Conservation (phyloP, 2,329 filamentous ascomycete genomes). For the Colletotrichum orbiculare region DNA sequence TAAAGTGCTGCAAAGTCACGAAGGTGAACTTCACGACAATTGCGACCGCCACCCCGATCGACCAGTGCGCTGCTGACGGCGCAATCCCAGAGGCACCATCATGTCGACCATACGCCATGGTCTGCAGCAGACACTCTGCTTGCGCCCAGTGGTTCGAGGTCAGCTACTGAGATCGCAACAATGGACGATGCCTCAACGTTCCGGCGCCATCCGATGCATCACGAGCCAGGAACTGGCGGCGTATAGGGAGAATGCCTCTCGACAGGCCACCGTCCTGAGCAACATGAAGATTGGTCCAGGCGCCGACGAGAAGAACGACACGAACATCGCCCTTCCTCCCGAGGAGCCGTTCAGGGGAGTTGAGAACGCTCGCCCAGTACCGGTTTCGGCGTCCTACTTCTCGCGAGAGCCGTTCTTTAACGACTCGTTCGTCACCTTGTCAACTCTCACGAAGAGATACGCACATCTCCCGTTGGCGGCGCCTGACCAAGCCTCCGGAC, state of each 20-base stretch:
- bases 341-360: constrained; percentile 46
- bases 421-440: constrained; percentile 82
- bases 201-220: too few relatives aligned
- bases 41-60: constrained; percentile 26
- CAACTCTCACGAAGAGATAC: constrained; percentile 78
- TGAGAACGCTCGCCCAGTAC: constrained; percentile 77
- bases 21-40: constrained; percentile 15
- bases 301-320: not conserved
- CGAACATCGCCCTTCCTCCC: constrained; percentile 18
- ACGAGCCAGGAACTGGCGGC: too few relatives aligned
- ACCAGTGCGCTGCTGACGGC: constrained; percentile 23
- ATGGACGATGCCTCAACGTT: constrained; percentile 27
- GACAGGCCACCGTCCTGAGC: constrained; percentile 31
- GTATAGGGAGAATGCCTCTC: too few relatives aligned
- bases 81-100: constrained; percentile 25
- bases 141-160: constrained; percentile 43
- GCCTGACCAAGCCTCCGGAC: constrained; percentile 73
- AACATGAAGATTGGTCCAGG: constrained; percentile 39
- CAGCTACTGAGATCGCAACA: constrained; percentile 45
- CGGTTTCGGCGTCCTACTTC: constrained; percentile 94
- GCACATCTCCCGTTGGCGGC: constrained; percentile 77
- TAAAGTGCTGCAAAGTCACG: not conserved
- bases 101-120: constrained; percentile 51
- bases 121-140: constrained; percentile 50
- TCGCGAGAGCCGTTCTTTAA: constrained; percentile 86